Evolutionary conservation across 441 rosid genomes (phyloP).

Genomic region (Gossypium trilobum): DNA sequence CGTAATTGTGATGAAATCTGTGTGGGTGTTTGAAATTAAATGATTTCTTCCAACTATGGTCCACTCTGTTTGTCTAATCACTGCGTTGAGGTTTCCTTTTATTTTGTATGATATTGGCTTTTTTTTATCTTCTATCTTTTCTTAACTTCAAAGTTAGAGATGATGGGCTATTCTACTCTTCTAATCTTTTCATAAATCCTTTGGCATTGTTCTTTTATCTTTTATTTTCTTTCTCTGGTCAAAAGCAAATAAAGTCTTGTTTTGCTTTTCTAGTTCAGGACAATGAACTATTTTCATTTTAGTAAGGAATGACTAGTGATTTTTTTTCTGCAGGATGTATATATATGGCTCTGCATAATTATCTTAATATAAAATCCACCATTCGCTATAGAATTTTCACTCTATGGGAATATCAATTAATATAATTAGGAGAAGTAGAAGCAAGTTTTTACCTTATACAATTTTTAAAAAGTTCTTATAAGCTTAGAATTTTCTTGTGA

Average conservation of each 20-base stretch:
- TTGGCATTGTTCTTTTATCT: not conserved
- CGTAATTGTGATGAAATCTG: not conserved
- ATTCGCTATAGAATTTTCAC: conserved; percentile 4
- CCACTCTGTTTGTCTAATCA: not conserved
- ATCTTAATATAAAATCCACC: not conserved
- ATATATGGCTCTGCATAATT: not conserved
- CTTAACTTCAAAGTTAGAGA: not conserved
- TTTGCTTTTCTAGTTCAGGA: not conserved
- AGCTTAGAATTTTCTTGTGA: not conserved
- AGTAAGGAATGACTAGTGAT: not conserved
- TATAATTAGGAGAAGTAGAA: conserved; percentile 3
- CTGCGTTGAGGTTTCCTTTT: not conserved
- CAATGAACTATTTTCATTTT: not conserved
- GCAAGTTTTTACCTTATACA: not conserved
- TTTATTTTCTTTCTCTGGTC: not conserved
- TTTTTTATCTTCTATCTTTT: not conserved
- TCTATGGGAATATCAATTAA: conserved; percentile 8
- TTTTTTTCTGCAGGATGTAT: not conserved
- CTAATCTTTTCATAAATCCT: not conserved
- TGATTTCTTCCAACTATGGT: not conserved
- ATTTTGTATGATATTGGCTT: not conserved
- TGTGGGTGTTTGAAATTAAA: not conserved
- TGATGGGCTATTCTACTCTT: not conserved
- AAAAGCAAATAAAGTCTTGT: not conserved
- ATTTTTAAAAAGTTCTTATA: not conserved